phyloP scores from a whole-genome alignment of 1,139 yeast genomes.

The Hyphopichia buzzinii region DNA sequence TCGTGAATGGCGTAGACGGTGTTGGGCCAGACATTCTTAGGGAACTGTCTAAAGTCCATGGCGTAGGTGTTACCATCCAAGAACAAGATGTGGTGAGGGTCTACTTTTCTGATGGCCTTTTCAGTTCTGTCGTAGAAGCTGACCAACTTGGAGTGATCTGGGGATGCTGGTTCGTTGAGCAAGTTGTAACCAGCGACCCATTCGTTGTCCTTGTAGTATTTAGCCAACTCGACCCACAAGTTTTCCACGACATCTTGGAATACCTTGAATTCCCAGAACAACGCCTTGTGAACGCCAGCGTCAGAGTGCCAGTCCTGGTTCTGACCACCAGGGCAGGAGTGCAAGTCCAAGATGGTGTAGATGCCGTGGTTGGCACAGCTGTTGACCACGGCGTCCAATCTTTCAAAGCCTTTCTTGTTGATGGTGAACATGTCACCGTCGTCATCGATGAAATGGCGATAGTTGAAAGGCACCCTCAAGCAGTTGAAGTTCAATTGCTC shows the following conservation, averaged over 20 bases:
- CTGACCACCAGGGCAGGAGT: constrained; percentile 48
- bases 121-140: constrained; percentile 33
- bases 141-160: constrained; percentile 37
- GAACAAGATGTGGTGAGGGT: constrained; percentile 43
- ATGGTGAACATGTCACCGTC: constrained; percentile 34
- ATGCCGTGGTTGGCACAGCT: constrained; percentile 37
- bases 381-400: constrained; percentile 38
- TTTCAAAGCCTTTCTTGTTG: constrained; percentile 39
- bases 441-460: constrained; percentile 44
- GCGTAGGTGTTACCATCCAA: constrained; percentile 49
- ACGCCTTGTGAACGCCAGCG: constrained; percentile 38
- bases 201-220: constrained; percentile 37
- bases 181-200: constrained; percentile 52
- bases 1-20: constrained; percentile 49
- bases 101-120: constrained; percentile 34
- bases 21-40: constrained; percentile 31
- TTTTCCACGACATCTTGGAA: constrained; percentile 42
- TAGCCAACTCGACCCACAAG: constrained; percentile 41
- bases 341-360: constrained; percentile 45
- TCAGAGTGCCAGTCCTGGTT: constrained; percentile 52
- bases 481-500: constrained; percentile 40
- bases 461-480: constrained; percentile 46
- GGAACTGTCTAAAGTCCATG: constrained; percentile 45
- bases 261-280: constrained; percentile 45
- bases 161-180: constrained; percentile 45